Conservation (phyloP, 2,329 filamentous ascomycete species). For the Neonectria hederae region DNA sequence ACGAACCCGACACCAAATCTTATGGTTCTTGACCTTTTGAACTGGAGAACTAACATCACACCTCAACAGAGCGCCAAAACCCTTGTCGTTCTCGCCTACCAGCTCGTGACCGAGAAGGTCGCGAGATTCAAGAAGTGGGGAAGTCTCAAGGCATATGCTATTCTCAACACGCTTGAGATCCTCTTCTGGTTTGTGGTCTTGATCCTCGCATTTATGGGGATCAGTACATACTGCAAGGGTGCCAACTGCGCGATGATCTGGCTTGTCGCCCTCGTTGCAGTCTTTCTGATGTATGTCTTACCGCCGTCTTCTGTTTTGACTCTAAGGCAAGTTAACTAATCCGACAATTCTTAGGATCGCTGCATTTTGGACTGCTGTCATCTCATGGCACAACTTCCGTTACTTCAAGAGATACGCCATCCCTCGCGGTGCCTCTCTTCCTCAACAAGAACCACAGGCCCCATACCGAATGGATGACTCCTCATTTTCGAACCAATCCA, state of each 20-base stretch:
- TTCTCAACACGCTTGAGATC: constrained; percentile 40
- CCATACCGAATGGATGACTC: background rate
- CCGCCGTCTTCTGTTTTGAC: rapidly evolving
- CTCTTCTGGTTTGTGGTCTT: constrained; percentile 42
- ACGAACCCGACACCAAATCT: rapidly evolving
- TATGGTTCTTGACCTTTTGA: too few species aligned
- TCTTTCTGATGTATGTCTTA: constrained; percentile 22
- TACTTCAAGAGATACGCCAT: constrained; percentile 15
- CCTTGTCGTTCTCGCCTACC: constrained; percentile 25
- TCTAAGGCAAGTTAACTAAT: background rate
- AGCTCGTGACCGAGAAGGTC: constrained; percentile 42
- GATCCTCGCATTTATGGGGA: constrained; percentile 32
- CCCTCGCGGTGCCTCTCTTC: constrained; percentile 1
- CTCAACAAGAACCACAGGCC: background rate
- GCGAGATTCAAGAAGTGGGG: constrained; percentile 28
- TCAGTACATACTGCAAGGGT: constrained; percentile 26
- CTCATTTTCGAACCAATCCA: background rate
- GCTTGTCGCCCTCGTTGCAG: constrained; percentile 19
- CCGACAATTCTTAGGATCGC: background rate
- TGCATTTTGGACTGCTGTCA: constrained; percentile 16
- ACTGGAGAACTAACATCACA: background rate
- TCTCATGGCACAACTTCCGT: constrained; percentile 7
- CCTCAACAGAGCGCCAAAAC: constrained; percentile 20
- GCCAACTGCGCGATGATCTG: constrained; percentile 27
- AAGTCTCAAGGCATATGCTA: constrained; percentile 36